Percentiles rank a stretch among this genome's conserved stretches.
These are phyloP conservation scores for Polygonum aviculare DNA, from an alignment of 148 eudicot species.

Conservation along the genomic window DNA sequence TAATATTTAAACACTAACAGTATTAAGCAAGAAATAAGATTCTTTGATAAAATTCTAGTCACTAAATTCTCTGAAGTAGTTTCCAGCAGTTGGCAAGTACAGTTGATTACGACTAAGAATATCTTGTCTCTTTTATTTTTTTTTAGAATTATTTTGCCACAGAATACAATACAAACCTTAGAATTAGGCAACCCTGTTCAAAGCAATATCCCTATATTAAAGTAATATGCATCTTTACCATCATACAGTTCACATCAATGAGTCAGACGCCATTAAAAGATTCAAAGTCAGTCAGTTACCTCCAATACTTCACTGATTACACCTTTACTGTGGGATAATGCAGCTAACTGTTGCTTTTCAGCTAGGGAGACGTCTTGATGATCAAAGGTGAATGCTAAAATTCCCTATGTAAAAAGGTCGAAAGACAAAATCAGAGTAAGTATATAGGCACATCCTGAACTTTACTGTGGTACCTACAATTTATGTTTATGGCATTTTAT, in stretches of 20 bases:
- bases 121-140: not conserved
- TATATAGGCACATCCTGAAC: not conserved
- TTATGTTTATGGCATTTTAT: not conserved
- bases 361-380: conserved; percentile 43
- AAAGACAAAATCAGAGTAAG: not conserved
- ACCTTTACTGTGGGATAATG: conserved; percentile 72
- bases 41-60: not conserved
- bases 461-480: not conserved
- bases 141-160: no score
- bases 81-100: not conserved
- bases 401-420: conserved; percentile 40
- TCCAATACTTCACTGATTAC: conserved; percentile 83
- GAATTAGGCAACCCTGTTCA: not conserved
- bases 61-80: not conserved
- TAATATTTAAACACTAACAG: not conserved
- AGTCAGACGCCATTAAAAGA: not conserved
- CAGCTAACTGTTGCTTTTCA: conserved; percentile 55
- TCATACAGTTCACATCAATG: not conserved
- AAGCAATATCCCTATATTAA: not conserved
- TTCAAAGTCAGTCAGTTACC: conserved; percentile 27
- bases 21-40: not conserved
- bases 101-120: not conserved
- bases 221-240: conserved; percentile 4
- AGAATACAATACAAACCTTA: not conserved
- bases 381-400: conserved; percentile 88